Conservation (phyloP, 768 basidiomycete species). For the Agaricus bisporus region DNA sequence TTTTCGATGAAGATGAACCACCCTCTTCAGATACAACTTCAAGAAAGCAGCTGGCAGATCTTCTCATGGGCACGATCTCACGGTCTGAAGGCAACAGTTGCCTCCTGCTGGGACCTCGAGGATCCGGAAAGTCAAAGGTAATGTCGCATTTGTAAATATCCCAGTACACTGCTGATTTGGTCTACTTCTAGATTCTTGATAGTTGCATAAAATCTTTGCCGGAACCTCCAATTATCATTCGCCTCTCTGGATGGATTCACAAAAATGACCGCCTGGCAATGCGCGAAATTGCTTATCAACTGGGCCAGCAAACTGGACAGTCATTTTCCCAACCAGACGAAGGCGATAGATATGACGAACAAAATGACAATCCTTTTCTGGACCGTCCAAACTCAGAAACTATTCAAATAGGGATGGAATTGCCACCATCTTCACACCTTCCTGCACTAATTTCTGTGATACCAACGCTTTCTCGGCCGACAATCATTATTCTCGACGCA, state of each 20-base stretch:
- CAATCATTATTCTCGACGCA: constrained; percentile 80
- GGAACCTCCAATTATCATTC: constrained; percentile 61
- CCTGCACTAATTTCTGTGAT: constrained; percentile 71
- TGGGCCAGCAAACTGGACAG: constrained; percentile 69
- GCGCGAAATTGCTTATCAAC: constrained; percentile 84
- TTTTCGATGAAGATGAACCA: constrained; percentile 17
- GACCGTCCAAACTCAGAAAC: constrained; percentile 21
- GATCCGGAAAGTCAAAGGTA: constrained; percentile 82
- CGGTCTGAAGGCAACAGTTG: constrained; percentile 94
- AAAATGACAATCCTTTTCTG: constrained; percentile 43
- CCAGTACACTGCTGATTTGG: constrained; percentile 1
- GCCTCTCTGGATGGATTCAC: constrained; percentile 82
- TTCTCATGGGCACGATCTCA: constrained; percentile 67
- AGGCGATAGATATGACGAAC: constrained; percentile 23
- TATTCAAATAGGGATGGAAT: constrained; percentile 22
- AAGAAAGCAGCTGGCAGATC: constrained; percentile 47
- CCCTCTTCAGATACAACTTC: constrained; percentile 40
- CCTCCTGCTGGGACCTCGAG: constrained; percentile 76
- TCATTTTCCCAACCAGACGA: constrained; percentile 34
- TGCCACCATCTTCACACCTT: constrained; percentile 66
- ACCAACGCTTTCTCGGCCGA: constrained; percentile 73
- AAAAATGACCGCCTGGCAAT: constrained; percentile 86
- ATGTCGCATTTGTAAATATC: constrained; percentile 15
- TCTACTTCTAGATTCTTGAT: constrained; percentile 48
- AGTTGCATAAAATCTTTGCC: constrained; percentile 42